Evolutionary conservation across 139 green algal genomes (phyloP).

Genomic region (Auxenochlorella pyrenoidosa): DNA sequence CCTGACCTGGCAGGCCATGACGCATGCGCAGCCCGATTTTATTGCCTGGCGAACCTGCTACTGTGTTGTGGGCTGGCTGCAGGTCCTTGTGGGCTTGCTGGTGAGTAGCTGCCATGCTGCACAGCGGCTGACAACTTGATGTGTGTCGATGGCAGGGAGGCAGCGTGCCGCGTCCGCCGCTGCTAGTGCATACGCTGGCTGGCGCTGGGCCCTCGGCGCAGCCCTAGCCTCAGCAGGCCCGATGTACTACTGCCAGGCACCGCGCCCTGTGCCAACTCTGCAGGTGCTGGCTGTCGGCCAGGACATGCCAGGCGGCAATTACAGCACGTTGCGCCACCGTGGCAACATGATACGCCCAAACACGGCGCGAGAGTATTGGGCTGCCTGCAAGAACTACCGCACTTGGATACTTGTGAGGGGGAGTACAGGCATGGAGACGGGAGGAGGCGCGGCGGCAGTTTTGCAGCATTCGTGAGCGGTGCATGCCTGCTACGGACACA

Average conservation of each 20-base stretch:
- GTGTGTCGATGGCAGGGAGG: too few relatives aligned
- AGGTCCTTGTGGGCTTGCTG: background rate
- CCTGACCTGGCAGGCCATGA: conserved; percentile 38
- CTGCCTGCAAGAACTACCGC: background rate
- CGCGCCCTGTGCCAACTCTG: conserved; percentile 43
- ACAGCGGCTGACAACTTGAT: too few relatives aligned
- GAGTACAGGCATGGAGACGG: too few relatives aligned
- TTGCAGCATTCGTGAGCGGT: too few relatives aligned
- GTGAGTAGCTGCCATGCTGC: conserved; percentile 8
- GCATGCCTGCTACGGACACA: too few relatives aligned
- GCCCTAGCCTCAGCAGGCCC: too few relatives aligned
- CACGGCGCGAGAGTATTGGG: background rate
- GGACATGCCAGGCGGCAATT: conserved; percentile 78
- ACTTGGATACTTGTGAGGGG: background rate
- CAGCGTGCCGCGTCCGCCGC: too few relatives aligned
- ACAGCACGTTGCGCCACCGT: conserved; percentile 68
- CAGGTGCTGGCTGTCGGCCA: conserved; percentile 63
- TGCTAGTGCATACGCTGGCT: background rate
- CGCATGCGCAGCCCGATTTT: conserved; percentile 53
- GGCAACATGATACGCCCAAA: conserved; percentile 64
- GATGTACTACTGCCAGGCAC: background rate
- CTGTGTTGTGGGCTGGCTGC: conserved; percentile 77
- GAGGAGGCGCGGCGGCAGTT: too few relatives aligned
- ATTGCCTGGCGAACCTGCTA: conserved; percentile 90
- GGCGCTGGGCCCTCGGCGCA: background rate